Percentiles rank a stretch among this genome's conserved stretches.
Conservation (phyloP, 495 filamentous ascomycete species). For the Penicillium flavigenum region DNA sequence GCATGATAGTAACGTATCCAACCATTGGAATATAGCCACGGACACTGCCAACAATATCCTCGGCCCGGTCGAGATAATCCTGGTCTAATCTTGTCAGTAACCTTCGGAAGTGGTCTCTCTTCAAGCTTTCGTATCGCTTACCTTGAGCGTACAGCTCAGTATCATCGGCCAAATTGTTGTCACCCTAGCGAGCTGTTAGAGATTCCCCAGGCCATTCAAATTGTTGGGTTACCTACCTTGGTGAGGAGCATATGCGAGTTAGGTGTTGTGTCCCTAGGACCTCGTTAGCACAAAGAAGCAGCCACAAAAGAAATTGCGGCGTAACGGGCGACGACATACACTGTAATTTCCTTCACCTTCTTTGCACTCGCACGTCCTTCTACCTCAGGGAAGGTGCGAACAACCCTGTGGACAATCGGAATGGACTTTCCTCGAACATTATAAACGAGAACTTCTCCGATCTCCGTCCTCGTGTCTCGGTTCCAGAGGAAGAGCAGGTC, state of each 20-base stretch:
- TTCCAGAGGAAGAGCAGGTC: constrained; percentile 96
- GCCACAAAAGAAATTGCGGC: neutral
- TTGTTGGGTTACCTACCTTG: constrained; percentile 48
- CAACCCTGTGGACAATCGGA: constrained; percentile 29
- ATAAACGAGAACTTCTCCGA: constrained; percentile 88
- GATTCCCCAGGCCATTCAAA: neutral
- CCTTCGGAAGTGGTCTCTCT: neutral
- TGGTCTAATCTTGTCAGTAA: constrained; percentile 52
- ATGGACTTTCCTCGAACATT: constrained; percentile 27
- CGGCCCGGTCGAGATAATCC: constrained; percentile 74
- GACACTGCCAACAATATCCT: constrained; percentile 93
- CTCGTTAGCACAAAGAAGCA: constrained; percentile 11
- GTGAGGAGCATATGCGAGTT: constrained; percentile 64
- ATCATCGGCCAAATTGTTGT: constrained; percentile 94
- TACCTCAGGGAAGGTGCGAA: constrained; percentile 60
- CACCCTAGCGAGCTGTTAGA: constrained; percentile 49
- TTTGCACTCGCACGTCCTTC: constrained; percentile 36
- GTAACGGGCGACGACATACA: constrained; percentile 24
- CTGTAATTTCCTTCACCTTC: constrained; percentile 41
- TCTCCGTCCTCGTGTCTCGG: constrained; percentile 61
- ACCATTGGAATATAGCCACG: constrained; percentile 93
- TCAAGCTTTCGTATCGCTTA: neutral
- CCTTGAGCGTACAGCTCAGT: constrained; percentile 61
- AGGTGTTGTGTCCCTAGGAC: constrained; percentile 27
- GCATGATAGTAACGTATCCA: constrained; percentile 95